Evolutionary conservation across 345 rosid species (phyloP), one percentile per base, ranked within the genome.

Genomic region (Cardiospermum halicacabum): DNA sequence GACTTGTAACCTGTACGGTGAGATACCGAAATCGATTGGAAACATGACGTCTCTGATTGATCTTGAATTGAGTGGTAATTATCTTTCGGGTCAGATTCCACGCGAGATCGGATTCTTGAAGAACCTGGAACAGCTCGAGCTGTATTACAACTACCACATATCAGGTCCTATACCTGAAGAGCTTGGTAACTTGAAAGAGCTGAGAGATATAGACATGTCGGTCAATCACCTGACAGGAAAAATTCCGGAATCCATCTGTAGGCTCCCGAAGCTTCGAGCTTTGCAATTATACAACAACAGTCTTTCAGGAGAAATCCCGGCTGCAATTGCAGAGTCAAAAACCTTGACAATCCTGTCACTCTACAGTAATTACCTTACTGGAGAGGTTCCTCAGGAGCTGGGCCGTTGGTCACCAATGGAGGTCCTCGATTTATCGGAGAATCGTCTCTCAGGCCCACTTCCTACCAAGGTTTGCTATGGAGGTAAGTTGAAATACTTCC

Each of bases 201-300:
- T 93, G 7, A 59, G 50, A 22, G 96, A 93, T 60, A 65, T 89
- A 69, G 98, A 93, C 86, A 85, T 93, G 68, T 93, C 98, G 2
- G 98, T 93, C 67, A 89, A 82, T 60, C 74, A 67, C 64, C 74
- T 89, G 60, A 88, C 85, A 4, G 96, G 97, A 43, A 77, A 58
- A 34, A 86, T 93, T 60, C 98, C 98, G 15, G 92, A 82, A 56
- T 88, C 90, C 2, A 60, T 93, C 26, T 84, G 87, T 65, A 79
- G 81, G 70, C 94, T 93, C 57, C 97, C 96, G 0, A 78, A 78
- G 39, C 97, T 93, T 30, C 71, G 69, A 74, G 88, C 73, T 59
- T 67, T 93, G 73, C 98, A 93, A 78, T 65, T 88, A 62, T 93
- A 93, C 85, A 93, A 93, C 84, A 93, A 93, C 83, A 88, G 94